Conservation (phyloP, 1,284 basidiomycete genomes). For the Pseudozyma tsukubaensis region DNA sequence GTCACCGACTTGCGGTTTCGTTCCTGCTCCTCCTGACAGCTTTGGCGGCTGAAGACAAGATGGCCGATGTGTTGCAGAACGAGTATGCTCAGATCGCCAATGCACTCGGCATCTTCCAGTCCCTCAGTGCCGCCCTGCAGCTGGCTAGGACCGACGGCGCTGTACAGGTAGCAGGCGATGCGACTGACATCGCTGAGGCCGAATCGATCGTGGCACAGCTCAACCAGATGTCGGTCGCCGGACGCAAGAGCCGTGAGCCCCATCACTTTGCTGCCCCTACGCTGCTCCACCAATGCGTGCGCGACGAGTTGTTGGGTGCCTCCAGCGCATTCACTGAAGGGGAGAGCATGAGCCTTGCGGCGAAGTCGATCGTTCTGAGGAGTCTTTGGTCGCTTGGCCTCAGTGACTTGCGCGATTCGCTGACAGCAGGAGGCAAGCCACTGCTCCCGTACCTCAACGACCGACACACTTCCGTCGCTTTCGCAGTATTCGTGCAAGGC, state of each 20-base stretch:
- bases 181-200: constrained; percentile 17
- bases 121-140: constrained; percentile 26
- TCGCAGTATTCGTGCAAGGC: constrained; percentile 41
- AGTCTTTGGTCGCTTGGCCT: constrained; percentile 45
- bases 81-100: constrained; percentile 40
- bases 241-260: constrained; percentile 43
- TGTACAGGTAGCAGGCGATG: constrained; percentile 23
- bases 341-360: constrained; percentile 14
- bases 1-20: constrained; percentile 32
- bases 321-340: background rate
- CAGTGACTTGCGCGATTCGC: constrained; percentile 27
- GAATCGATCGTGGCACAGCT: constrained; percentile 49
- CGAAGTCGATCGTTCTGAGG: constrained; percentile 30
- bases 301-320: constrained; percentile 26
- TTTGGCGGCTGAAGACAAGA: constrained; percentile 39
- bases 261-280: constrained; percentile 45
- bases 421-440: constrained; percentile 17
- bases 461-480: constrained; percentile 31
- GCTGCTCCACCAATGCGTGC: constrained; percentile 44
- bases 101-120: constrained; percentile 42
- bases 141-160: constrained; percentile 35
- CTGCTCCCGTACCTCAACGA: constrained; percentile 37
- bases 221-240: constrained; percentile 48
- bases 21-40: constrained; percentile 42
- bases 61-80: constrained; percentile 43